Base-by-base conservation (phyloP, 2,329 filamentous ascomycete genomes). In the Colletotrichum scovillei region DNA sequence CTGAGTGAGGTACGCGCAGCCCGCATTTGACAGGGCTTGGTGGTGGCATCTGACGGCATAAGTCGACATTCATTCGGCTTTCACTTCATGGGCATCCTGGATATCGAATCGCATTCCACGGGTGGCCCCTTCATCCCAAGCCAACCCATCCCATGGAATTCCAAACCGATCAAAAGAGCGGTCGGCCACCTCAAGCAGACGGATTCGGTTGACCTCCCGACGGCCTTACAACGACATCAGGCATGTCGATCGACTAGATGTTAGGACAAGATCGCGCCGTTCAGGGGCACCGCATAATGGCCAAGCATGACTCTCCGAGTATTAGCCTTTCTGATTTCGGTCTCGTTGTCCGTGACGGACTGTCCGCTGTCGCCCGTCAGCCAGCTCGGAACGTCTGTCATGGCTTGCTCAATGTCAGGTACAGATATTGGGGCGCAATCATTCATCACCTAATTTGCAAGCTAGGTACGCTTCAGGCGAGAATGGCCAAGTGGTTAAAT, bases 1-100 rank as follows among this genome's bases (percentile, higher is more conserved):
- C 60, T 58, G 42, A 60, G 28, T 28, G 58, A 60, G 67, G 71
- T 64, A 73, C 60, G 56, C 60, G 62, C 71, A 70, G 67, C 67
- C 56, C n/a, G 63, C 69, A 72, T 55, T 57, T 63, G 63, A 32
- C 56, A 53, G 56, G 55, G 60, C 60, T 70, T 66, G 46, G 52
- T 32, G 52, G 46, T 57, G 58, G 55, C 58, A 64, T 69, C 38
- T 64, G 69, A 69, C 22, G 58, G 65, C 66, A 59, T 42, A 59
- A 42, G 22, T 59, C 67, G 65, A 71, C 67, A 71, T 66, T 69
- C 58, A 62, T 62, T 72, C 42, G 49, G 58, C 57, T 59, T 42
- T n/a, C 30, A 59, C 35, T 24, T 30, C 69, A 63, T 63, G 57
- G 69, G 26, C 65, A 58, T 24, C 69, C 52, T 63, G 38, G 56